A percentile compares a stretch with the other conserved stretches of the same genome.
phyloP scores from a whole-genome alignment of 805 yeast genomes.

The Saccharomyces paradoxus region DNA sequence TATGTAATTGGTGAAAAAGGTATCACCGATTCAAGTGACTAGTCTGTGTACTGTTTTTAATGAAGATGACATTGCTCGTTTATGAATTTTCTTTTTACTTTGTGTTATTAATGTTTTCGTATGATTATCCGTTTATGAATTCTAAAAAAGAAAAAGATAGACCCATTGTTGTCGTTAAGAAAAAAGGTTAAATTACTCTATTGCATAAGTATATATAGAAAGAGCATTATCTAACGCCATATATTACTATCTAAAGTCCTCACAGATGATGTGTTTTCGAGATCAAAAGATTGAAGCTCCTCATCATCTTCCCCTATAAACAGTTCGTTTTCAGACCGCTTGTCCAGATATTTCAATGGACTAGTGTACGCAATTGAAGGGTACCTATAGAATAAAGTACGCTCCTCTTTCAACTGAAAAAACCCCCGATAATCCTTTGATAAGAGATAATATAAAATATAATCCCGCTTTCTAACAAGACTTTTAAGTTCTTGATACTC shows the following conservation, averaged over 20 bases:
- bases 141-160: too few species aligned
- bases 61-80: background rate
- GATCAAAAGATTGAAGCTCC: background rate
- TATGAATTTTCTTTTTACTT: background rate
- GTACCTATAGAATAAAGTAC: conserved; percentile 13
- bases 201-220: background rate
- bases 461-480: conserved; percentile 10
- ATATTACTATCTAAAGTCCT: background rate
- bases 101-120: background rate
- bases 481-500: conserved; percentile 17
- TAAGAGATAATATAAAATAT: conserved; percentile 17
- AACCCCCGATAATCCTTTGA: conserved; percentile 22
- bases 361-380: conserved; percentile 14
- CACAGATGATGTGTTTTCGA: background rate
- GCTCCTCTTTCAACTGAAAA: conserved; percentile 17
- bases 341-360: conserved; percentile 7
- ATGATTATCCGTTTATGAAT: background rate
- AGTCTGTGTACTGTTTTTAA: background rate
- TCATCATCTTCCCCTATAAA: background rate
- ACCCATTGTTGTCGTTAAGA: too few species aligned
- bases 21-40: conserved; percentile 42
- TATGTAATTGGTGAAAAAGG: conserved; percentile 66
- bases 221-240: background rate
- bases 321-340: background rate
- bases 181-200: too few species aligned